Evolutionary conservation across 108 stramenopile species (phyloP), one percentile per base, ranked within the genome.

Genomic region (Stephanodiscus triporus): DNA sequence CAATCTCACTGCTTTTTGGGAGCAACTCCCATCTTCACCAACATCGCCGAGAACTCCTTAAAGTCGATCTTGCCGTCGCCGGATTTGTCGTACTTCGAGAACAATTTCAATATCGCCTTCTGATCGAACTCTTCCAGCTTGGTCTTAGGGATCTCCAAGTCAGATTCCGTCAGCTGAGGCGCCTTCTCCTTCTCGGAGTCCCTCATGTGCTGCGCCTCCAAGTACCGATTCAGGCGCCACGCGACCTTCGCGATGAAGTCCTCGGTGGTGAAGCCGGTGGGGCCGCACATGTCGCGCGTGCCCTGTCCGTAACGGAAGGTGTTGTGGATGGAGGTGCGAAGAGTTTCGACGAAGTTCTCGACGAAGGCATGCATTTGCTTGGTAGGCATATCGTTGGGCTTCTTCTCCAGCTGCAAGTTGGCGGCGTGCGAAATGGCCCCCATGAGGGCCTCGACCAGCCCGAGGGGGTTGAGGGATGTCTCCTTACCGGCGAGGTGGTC

Each of bases 281-380:
- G 96, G 36, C 97, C 97, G 59, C 91, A 86, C 95, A 98, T 96
- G 72, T 97, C 96, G 23, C 96, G 86, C 27, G 97, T 97, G 40
- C 97, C 97, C 71, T 98, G 96, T 58, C 96, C 96, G 61, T 97
- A 97, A 43, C 93, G 88, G 82, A 98, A 98, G 27, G 97, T 97
- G 79, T 97, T 97, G 89, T 98, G 96, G 70, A 97, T 78, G 8
- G 97, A 93, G 34, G 67, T 65, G 43, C 97, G 90, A 19, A 98
- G 73, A 11, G 89, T 91, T 45, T 63, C 58, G 63, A 90, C 89
- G 70, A 77, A 98, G 81, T 89, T 88, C 63, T 86, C 72, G 20
- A 92, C 76, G 61, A 84, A 87, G 36, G 73, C 86, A 54, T 92
- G 76, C 32, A 81, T 79, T 16, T 70, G 51, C 51, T 81, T 36